Conservation (phyloP, 108 stramenopile species). For the Chaetoceros tenuissimus region DNA sequence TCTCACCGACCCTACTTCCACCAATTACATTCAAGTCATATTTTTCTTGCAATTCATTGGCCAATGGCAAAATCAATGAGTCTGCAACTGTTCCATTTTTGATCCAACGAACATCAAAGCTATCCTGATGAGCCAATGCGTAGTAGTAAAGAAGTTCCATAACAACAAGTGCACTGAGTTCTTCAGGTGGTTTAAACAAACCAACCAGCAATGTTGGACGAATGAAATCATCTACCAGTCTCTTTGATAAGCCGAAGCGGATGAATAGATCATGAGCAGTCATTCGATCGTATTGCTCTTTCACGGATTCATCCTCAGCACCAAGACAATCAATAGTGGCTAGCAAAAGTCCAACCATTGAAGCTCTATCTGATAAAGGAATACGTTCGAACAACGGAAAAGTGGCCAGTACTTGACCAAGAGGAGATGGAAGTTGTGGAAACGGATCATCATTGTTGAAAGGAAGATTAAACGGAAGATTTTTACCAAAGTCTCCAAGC, state of each 20-base stretch:
- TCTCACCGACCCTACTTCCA: slow-evolving; percentile 64
- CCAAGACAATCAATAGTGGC: slow-evolving; percentile 86
- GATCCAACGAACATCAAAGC: slow-evolving; percentile 92
- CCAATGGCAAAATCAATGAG: slow-evolving; percentile 73
- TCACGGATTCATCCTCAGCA: slow-evolving; percentile 43
- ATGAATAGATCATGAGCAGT: slow-evolving; percentile 84
- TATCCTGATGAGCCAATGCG: slow-evolving; percentile 90
- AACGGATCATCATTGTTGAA: slow-evolving; percentile 18
- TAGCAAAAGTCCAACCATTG: slow-evolving; percentile 81
- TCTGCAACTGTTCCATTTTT: slow-evolving; percentile 81
- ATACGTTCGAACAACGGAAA: slow-evolving; percentile 86
- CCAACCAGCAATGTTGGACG: slow-evolving; percentile 73
- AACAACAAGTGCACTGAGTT: slow-evolving; percentile 82
- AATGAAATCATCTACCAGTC: slow-evolving; percentile 80
- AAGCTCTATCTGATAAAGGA: slow-evolving; percentile 74
- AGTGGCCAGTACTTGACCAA: slow-evolving; percentile 85
- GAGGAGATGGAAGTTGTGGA: slow-evolving; percentile 74
- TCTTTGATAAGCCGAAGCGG: slow-evolving; percentile 54
- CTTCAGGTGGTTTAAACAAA: slow-evolving; percentile 86
- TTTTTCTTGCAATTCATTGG: slow-evolving; percentile 41
- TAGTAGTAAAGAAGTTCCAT: slow-evolving; percentile 94
- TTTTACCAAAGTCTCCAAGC: slow-evolving; percentile 22
- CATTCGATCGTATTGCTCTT: slow-evolving; percentile 86
- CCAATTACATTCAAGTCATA: slow-evolving; percentile 58
- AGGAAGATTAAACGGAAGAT: slow-evolving; percentile 2